These are phyloP conservation scores for Amylocystis lapponica DNA, from an alignment of 768 basidiomycete genomes.

Conservation along the genomic window DNA sequence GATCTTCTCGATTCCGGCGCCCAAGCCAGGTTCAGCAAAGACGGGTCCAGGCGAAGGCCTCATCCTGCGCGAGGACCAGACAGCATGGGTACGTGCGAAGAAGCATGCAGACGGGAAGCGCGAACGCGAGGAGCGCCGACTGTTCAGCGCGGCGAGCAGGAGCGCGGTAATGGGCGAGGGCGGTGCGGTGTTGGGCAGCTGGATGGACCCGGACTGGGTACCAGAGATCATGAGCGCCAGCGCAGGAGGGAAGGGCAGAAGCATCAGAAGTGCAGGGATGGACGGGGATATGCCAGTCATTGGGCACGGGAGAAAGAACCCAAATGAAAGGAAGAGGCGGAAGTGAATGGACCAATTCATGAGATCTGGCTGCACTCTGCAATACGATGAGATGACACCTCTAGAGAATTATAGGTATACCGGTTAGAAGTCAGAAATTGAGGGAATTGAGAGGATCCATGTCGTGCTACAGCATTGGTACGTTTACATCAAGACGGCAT, in stretches of 20 bases:
- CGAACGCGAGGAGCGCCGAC: constrained; percentile 71
- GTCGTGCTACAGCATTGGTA: not conserved
- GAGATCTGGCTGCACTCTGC: constrained; percentile 1
- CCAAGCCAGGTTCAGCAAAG: constrained; percentile 86
- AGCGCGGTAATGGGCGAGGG: constrained; percentile 43
- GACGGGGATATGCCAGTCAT: constrained; percentile 75
- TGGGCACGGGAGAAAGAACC: constrained; percentile 85
- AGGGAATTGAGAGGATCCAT: not conserved
- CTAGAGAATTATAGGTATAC: not conserved
- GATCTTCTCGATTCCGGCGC: constrained; percentile 86
- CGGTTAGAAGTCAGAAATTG: not conserved
- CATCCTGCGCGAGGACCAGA: constrained; percentile 90
- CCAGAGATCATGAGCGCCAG: constrained; percentile 71
- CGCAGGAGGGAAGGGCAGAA: constrained; percentile 66
- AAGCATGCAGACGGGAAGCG: constrained; percentile 68
- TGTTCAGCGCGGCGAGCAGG: constrained; percentile 51
- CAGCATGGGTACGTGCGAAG: constrained; percentile 79
- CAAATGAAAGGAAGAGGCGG: constrained; percentile 71
- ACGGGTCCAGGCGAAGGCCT: constrained; percentile 75
- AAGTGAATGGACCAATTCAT: constrained; percentile 26
- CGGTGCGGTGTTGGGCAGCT: constrained; percentile 58
- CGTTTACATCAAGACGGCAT: constrained; percentile 15
- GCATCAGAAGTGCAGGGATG: constrained; percentile 40
- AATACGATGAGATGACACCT: constrained; percentile 11
- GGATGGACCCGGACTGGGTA: constrained; percentile 96